phyloP scores from a whole-genome alignment of 2,329 filamentous ascomycete genomes.

The Cryphonectria parasitica region DNA sequence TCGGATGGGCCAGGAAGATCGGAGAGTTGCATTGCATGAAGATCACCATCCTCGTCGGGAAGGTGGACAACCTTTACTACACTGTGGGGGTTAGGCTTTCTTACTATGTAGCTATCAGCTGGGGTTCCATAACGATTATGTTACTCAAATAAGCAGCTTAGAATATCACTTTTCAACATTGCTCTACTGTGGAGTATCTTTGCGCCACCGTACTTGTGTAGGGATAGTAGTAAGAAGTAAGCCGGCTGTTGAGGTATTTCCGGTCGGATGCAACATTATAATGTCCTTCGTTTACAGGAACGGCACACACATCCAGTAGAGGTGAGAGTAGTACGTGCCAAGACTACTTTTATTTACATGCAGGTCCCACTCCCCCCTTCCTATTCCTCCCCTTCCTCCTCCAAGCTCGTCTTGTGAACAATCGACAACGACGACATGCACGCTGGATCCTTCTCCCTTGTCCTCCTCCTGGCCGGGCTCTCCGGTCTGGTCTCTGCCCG shows the following conservation, averaged over 20 bases:
- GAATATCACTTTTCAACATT: not conserved
- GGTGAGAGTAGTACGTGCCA: not conserved
- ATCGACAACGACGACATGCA: conserved; percentile 13
- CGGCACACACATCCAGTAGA: not conserved
- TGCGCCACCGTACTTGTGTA: not conserved
- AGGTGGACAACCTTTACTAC: not conserved
- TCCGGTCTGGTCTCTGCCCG: conserved; percentile 23
- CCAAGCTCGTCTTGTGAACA: not conserved
- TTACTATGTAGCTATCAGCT: not conserved
- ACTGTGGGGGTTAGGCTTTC: not conserved
- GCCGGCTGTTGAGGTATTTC: not conserved
- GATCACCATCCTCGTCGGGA: conserved; percentile 10
- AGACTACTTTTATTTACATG: not conserved
- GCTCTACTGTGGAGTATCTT: not conserved
- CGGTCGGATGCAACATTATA: not conserved
- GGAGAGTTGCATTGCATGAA: not conserved
- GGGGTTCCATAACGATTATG: not conserved
- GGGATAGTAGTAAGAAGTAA: not conserved
- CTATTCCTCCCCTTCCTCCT: no score
- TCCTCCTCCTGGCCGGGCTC: conserved; percentile 13
- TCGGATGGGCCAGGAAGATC: not conserved
- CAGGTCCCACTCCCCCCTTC: not conserved
- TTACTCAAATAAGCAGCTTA: not conserved
- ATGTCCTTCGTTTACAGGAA: not conserved
- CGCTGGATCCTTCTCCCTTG: not conserved